Evolutionary conservation across 1,284 basidiomycete genomes (phyloP), one percentile per base, ranked within the genome.

Genomic region (Lignosus rhinocerotis): DNA sequence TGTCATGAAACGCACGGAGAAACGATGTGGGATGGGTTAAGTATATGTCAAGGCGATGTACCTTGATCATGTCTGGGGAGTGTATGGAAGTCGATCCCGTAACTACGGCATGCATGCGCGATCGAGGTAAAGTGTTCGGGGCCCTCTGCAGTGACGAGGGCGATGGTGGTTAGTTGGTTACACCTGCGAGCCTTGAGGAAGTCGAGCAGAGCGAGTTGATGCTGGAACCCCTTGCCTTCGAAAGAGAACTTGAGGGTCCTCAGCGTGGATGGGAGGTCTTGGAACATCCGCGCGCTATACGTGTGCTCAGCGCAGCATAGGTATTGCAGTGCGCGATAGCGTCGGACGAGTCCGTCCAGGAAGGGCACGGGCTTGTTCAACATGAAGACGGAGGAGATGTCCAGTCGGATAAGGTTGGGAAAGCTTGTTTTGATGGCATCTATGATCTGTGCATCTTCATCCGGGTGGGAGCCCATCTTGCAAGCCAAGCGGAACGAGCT

Each of bases 391-490:
- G 53, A 21, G n/a, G 33, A 19, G 34, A 50, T 39, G 48, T 36
- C 33, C n/a, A 60, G 48, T 2, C 51, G 51, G n/a, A 11, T 51
- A 30, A 60, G 59, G 43, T 46, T 33, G 8, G 48, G 47, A 17
- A 51, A 51, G 31, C 47, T 50, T 9, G 51, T 14, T 30, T 17
- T 25, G 14, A 60, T 38, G 31, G 51, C 49, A 38, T 55, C 48
- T 34, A 38, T 43, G 19, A 60, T 38, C 10, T 16, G n/a, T 2
- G 41, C 36, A 42, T 56, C 59, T 17, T 41, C 21, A 3, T 56
- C 42, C n/a, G 47, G 19, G 16, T 50, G 39, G 12, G 42, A 52
- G 5, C 55, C 51, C 44, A 60, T 36, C 31, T 43, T 34, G 48
- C 46, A 42, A 3, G 36, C 14, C 6, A 60, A 19, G 32, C 41